Conservation (phyloP, 305 asterid genomes). For the Galium porrigens region DNA sequence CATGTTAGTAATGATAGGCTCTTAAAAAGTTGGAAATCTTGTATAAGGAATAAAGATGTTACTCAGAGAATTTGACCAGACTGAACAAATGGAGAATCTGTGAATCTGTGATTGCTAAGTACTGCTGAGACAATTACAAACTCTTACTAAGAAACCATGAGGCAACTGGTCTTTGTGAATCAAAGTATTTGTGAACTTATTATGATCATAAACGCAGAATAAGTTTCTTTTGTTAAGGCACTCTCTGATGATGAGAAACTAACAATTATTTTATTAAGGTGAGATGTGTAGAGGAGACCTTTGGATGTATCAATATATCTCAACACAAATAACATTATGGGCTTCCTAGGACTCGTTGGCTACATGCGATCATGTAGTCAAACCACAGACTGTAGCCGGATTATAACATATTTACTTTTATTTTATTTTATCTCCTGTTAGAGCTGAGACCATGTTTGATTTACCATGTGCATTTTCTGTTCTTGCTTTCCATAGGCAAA, state of each 20-base stretch:
- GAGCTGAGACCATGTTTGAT: not conserved
- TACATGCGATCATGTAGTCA: not conserved
- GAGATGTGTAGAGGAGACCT: not conserved
- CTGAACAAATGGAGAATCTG: not conserved
- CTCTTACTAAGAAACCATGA: not conserved
- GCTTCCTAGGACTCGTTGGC: not conserved
- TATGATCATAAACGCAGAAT: not conserved
- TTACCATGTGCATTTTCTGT: not conserved
- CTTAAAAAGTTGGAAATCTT: not conserved
- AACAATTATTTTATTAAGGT: not conserved
- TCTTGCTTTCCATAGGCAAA: not conserved
- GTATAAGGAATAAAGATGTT: not conserved
- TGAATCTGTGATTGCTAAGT: not conserved
- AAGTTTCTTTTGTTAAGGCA: not conserved
- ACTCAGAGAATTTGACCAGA: not conserved
- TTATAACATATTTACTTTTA: not conserved
- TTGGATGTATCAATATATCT: not conserved
- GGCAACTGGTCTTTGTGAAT: not conserved
- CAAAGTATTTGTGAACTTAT: not conserved
- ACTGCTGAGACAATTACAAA: not conserved
- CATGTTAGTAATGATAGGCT: not conserved
- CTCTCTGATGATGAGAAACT: not conserved
- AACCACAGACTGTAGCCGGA: not conserved
- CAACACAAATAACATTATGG: not conserved
- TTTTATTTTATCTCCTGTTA: not conserved